phyloP scores from a whole-genome alignment of 75 land plant genomes.

The Picea glauca region DNA sequence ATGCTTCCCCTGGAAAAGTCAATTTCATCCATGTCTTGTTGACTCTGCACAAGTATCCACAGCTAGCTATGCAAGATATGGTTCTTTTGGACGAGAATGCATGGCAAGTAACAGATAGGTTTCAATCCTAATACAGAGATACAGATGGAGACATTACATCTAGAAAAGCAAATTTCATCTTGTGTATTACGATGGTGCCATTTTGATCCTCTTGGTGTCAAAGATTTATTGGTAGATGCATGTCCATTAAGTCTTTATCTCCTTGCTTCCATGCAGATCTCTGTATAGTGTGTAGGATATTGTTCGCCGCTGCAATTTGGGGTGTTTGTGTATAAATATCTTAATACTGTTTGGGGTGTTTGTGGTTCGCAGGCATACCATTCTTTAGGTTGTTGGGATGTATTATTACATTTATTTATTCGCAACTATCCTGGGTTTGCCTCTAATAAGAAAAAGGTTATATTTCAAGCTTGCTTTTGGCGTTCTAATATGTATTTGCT shows the following conservation, averaged over 20 bases:
- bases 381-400: neutral
- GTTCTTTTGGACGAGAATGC: neutral
- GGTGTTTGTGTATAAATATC: neutral
- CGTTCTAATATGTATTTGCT: neutral
- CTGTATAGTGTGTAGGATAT: constrained; percentile 9
- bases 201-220: neutral
- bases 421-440: neutral
- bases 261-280: constrained; percentile 4
- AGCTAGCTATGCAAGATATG: neutral
- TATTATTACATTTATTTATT: constrained; percentile 5
- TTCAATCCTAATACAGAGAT: neutral
- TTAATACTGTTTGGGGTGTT: neutral
- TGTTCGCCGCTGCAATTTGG: neutral
- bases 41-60: neutral
- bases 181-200: neutral
- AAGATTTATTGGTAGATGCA: constrained; percentile 4
- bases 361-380: neutral
- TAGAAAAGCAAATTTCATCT: neutral
- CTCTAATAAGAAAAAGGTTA: neutral
- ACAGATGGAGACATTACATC: neutral
- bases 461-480: neutral
- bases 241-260: neutral
- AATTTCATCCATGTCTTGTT: neutral
- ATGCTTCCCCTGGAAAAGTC: constrained; percentile 6
- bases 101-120: neutral